Conservation (phyloP, 2,329 filamentous ascomycete species). For the Talaromyces sp. region DNA sequence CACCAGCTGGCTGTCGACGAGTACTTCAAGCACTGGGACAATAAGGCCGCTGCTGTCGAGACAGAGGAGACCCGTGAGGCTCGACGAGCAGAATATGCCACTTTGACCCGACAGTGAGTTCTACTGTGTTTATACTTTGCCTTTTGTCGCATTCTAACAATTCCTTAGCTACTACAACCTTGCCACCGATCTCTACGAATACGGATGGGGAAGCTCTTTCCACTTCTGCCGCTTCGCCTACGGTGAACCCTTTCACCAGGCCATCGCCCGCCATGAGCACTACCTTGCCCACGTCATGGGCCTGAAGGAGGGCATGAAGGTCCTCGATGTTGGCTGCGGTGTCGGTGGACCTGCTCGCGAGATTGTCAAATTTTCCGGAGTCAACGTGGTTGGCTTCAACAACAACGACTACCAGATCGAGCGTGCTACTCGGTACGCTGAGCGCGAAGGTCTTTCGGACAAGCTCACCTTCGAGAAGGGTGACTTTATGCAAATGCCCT, state of each 20-base stretch:
- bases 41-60: conserved; percentile 73
- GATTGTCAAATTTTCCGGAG: conserved; percentile 92
- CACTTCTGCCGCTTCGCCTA: conserved; percentile 93
- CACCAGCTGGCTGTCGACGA: conserved; percentile 81
- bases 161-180: conserved; percentile 81
- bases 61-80: conserved; percentile 76
- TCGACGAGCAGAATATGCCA: conserved; percentile 83
- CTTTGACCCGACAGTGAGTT: conserved; percentile 84
- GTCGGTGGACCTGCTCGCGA: conserved; percentile 92
- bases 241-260: conserved; percentile 82
- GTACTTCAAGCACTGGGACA: conserved; percentile 96
- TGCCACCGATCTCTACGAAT: conserved; percentile 94
- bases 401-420: conserved; percentile 99
- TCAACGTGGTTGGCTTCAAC: conserved; percentile 87
- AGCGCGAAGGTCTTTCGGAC: conserved; percentile 71
- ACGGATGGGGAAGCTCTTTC: conserved; percentile 94
- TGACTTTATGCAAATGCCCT: conserved; percentile 99
- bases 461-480: conserved; percentile 88
- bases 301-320: conserved; percentile 79
- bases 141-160: background rate
- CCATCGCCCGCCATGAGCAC: conserved; percentile 94
- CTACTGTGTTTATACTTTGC: background rate
- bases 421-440: conserved; percentile 79
- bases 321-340: conserved; percentile 94
- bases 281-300: conserved; percentile 89